Conservation (phyloP, 176 grass and related monocot genomes). For the Aegilops speltoides region DNA sequence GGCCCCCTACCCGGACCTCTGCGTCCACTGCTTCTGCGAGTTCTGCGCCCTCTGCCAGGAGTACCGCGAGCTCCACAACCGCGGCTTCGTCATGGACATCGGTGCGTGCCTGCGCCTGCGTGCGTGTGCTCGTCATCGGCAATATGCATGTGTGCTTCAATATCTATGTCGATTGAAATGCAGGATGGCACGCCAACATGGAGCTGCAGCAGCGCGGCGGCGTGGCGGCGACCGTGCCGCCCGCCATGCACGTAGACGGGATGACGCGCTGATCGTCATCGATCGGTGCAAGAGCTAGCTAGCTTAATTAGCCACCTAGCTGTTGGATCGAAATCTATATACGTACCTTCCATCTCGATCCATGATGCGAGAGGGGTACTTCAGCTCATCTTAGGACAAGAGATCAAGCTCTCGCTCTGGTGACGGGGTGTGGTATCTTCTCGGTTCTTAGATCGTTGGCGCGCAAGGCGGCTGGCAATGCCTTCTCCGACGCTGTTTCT, state of each 20-base stretch:
- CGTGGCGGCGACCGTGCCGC: background rate
- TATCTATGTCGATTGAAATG: background rate
- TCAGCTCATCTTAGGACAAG: background rate
- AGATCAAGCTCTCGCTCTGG: background rate
- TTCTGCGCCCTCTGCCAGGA: background rate
- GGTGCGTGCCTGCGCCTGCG: background rate
- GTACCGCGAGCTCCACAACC: background rate
- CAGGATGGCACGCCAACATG: background rate
- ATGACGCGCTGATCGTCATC: background rate
- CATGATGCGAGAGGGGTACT: background rate
- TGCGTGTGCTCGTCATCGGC: too few relatives aligned
- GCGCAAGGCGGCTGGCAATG: background rate
- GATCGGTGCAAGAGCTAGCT: background rate
- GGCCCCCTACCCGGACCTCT: background rate
- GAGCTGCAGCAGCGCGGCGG: background rate
- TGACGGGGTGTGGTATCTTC: too few relatives aligned
- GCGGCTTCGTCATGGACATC: slow-evolving; percentile 12
- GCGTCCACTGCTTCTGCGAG: background rate
- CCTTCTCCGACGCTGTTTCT: background rate
- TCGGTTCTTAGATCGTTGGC: background rate
- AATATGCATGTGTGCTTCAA: too few relatives aligned
- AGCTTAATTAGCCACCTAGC: background rate
- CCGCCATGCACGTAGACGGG: background rate
- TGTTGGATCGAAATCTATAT: background rate
- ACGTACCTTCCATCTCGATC: background rate